Evolutionary conservation across 768 basidiomycete species (phyloP).

Genomic region (Clitopilus hobsonii): DNA sequence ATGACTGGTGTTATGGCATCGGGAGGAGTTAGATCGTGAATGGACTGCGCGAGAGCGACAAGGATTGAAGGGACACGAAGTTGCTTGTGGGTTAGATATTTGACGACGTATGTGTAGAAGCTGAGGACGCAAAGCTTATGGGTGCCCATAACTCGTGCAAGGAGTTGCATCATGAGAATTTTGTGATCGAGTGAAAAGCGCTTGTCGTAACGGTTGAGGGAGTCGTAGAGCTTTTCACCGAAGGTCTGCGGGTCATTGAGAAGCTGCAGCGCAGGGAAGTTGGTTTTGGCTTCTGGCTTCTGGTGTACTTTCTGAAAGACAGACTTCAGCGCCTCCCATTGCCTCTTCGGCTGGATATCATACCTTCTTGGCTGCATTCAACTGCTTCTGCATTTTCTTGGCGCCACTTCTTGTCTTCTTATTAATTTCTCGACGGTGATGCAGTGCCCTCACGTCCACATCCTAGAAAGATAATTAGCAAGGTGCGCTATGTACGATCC

Average conservation of each 20-base stretch:
- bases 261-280: conserved; percentile 91
- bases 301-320: conserved; percentile 29
- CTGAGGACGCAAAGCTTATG: conserved; percentile 92
- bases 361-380: conserved; percentile 76
- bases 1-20: conserved; percentile 88
- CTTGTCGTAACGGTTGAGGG: conserved; percentile 81
- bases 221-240: conserved; percentile 88
- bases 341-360: conserved; percentile 4
- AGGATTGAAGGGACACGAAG: conserved; percentile 91
- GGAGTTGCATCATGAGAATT: conserved; percentile 93
- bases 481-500: not conserved
- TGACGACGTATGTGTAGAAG: conserved; percentile 95
- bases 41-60: conserved; percentile 89
- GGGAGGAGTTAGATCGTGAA: conserved; percentile 93
- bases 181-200: conserved; percentile 97
- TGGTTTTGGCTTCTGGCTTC: conserved; percentile 37
- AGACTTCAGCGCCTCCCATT: not conserved
- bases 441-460: conserved; percentile 66
- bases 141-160: conserved; percentile 87
- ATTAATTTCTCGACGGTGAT: conserved; percentile 88
- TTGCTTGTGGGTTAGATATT: conserved; percentile 90
- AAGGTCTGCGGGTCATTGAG: conserved; percentile 95
- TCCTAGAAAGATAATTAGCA: conserved; percentile 30
- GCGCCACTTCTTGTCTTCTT: conserved; percentile 86
- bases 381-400: conserved; percentile 69